Evolutionary conservation across 768 basidiomycete genomes (phyloP), one percentile per base, ranked within the genome.

Genomic region (Strobilomyces echinocephalus): DNA sequence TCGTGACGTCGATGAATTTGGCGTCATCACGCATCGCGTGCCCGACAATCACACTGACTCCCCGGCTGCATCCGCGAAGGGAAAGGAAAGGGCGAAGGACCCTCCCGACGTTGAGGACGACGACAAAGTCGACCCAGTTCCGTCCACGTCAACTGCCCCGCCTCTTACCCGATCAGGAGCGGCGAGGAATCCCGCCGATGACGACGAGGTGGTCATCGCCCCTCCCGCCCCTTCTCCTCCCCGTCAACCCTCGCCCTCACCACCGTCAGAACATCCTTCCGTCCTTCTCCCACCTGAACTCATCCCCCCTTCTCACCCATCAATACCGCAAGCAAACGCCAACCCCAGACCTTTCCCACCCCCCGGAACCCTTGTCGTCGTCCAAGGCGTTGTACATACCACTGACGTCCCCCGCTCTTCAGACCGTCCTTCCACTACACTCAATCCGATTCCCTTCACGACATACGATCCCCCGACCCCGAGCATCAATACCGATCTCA

Each of bases 301-400:
- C 52, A 40, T 59, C 30, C 53, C 50, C 15, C 53, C 57, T 40
- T 49, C 58, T 36, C 61, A 68, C 21, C 55, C 64, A 46, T 52
- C 62, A 34, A 46, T 65, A 31, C 62, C 67, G 28, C 61, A 59
- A 12, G 39, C 52, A 20, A 69, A 46, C 36, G 45, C 24, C 43
- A 51, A 18, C 38, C 59, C 55, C n/a, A 72, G 79, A 20, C 76
- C 77, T 50, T 87, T 87, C 63, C 85, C 86, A 34, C 83, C 86
- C 0, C 83, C 87, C 0, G 87, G 88, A 14, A 88, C 88, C 3
- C 76, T 91, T 4, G 88, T 91, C 24, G 86, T 91, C 34, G 88
- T 91, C 0, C 88, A 91, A 68, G 88, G 88, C 46, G 87, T 89
- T 38, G 87, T 89, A 1, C 87, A 89, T 57, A 88, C 87, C 1